These are phyloP conservation scores for Rubia yunnanensis DNA, from an alignment of 257 asterid genomes.

Conservation along the genomic window DNA sequence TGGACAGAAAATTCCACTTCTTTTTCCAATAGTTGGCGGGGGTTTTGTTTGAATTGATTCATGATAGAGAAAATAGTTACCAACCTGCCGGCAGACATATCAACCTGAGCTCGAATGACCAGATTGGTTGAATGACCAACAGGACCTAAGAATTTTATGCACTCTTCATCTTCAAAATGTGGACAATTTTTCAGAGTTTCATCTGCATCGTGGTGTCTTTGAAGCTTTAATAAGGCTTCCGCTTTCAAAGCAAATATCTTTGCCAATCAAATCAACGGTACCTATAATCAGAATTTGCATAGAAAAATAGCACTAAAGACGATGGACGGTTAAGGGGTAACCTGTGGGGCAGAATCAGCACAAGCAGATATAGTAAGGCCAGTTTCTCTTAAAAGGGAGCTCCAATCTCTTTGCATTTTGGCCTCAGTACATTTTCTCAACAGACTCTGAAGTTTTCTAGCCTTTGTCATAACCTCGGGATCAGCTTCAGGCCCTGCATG, in stretches of 20 bases:
- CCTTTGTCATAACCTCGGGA: constrained; percentile 56
- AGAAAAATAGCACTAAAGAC: background rate
- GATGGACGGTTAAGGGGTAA: constrained; percentile 7
- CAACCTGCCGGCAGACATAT: constrained; percentile 67
- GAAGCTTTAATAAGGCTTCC: constrained; percentile 61
- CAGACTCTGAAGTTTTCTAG: constrained; percentile 40
- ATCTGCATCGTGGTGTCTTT: constrained; percentile 65
- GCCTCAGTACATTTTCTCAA: constrained; percentile 53
- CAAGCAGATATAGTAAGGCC: constrained; percentile 46
- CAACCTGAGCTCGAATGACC: constrained; percentile 54
- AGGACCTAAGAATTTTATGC: constrained; percentile 61
- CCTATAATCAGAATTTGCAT: background rate
- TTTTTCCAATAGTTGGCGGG: too few species aligned
- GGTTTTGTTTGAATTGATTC: background rate
- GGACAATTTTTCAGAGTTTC: constrained; percentile 50
- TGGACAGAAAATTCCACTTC: background rate
- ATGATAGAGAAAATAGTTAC: constrained; percentile 1
- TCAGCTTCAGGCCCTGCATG: constrained; percentile 68
- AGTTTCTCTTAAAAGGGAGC: constrained; percentile 46
- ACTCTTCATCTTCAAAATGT: constrained; percentile 46
- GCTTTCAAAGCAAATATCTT: constrained; percentile 74
- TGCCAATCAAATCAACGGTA: background rate
- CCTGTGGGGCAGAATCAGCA: constrained; percentile 89
- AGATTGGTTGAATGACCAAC: constrained; percentile 43
- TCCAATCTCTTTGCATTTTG: constrained; percentile 57